Evolutionary conservation across 2,329 filamentous ascomycete species (phyloP).

Genomic region (Sodiomyces alkalinus): DNA sequence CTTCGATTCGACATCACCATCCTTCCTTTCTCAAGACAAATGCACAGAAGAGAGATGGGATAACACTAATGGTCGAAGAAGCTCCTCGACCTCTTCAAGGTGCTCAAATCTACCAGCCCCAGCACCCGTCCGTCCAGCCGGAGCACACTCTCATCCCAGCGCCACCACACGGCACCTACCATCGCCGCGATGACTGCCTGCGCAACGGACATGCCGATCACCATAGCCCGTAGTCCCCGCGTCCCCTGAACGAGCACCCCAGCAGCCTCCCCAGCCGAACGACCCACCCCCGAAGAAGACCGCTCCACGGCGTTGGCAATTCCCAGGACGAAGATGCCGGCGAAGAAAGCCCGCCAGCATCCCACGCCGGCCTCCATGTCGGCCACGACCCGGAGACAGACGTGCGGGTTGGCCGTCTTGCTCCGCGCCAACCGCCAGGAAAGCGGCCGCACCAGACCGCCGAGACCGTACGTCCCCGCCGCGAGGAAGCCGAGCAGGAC

Average conservation of each 20-base stretch:
- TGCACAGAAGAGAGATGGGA: too few species aligned
- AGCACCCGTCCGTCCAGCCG: conserved; percentile 30
- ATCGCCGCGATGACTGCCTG: conserved; percentile 23
- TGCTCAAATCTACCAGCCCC: conserved; percentile 28
- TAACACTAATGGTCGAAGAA: too few species aligned
- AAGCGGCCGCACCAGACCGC: conserved; percentile 24
- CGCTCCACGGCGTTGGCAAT: conserved; percentile 19
- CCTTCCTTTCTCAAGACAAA: too few species aligned
- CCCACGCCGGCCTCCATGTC: conserved; percentile 31
- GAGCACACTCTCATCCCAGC: conserved; percentile 24
- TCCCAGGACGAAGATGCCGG: conserved; percentile 27
- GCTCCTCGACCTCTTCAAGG: conserved; percentile 25
- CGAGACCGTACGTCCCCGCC: conserved; percentile 23
- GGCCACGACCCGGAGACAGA: conserved; percentile 27
- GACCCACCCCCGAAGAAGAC: too few species aligned
- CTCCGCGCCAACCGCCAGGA: conserved; percentile 32
- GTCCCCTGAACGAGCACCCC: conserved; percentile 5
- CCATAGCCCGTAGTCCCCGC: conserved; percentile 20
- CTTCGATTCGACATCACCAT: too few species aligned
- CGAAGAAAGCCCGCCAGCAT: conserved; percentile 23
- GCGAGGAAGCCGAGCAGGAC: conserved; percentile 32
- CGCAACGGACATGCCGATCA: conserved; percentile 24
- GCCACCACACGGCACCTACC: conserved; percentile 23
- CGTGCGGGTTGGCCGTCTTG: conserved; percentile 29
- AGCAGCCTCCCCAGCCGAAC: conserved; percentile 4